Conservation (phyloP, 2,329 filamentous ascomycete genomes). For the Phialophora macrospora region DNA sequence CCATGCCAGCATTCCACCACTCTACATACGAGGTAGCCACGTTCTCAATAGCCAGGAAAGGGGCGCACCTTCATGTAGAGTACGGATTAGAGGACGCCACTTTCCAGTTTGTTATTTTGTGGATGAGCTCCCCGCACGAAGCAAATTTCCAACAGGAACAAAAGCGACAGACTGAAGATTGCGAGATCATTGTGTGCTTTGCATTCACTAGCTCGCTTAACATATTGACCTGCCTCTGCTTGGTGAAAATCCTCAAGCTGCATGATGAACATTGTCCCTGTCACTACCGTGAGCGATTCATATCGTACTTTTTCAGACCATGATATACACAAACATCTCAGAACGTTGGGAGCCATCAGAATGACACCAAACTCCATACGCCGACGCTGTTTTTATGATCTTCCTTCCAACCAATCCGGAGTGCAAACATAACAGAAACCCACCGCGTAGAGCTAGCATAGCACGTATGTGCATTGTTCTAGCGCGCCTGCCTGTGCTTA, state of each 20-base stretch:
- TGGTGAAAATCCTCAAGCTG: neutral
- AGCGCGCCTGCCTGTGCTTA: neutral
- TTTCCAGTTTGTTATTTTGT: neutral
- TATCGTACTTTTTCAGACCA: conserved; percentile 8
- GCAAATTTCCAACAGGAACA: neutral
- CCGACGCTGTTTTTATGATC: conserved; percentile 22
- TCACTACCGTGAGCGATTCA: neutral
- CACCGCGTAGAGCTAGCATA: neutral
- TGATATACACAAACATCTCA: conserved; percentile 2
- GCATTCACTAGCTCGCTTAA: neutral
- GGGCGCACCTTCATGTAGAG: neutral
- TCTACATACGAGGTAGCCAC: too few species aligned
- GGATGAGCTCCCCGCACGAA: neutral
- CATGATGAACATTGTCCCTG: neutral
- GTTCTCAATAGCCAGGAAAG: neutral
- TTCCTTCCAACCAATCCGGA: neutral
- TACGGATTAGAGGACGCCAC: neutral
- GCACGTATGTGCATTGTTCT: neutral
- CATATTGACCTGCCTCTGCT: neutral
- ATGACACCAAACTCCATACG: conserved; percentile 17
- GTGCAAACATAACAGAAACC: neutral
- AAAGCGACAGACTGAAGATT: neutral
- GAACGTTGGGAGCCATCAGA: neutral
- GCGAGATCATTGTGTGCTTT: neutral
- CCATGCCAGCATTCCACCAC: neutral